Evolutionary conservation across 768 basidiomycete species (phyloP).

Genomic region (Cyclocybe aegerita): DNA sequence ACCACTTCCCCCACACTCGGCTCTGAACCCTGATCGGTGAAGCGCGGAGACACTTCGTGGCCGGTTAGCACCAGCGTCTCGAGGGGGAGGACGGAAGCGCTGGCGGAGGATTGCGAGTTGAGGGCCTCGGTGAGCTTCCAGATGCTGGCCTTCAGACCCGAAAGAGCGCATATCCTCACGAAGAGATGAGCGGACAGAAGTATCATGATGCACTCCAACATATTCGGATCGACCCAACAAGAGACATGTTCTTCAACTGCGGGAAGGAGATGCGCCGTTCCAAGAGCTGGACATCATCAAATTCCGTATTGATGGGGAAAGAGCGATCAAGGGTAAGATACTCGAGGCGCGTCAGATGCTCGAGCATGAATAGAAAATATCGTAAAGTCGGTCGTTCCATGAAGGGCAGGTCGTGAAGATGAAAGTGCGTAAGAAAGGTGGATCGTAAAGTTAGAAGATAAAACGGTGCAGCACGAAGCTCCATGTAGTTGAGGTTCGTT

Average conservation of each 20-base stretch:
- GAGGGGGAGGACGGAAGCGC: constrained; percentile 18
- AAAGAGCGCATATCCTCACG: constrained; percentile 25
- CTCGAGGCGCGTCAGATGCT: constrained; percentile 29
- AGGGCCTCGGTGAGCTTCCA: constrained; percentile 26
- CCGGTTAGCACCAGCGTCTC: constrained; percentile 31
- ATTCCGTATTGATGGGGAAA: constrained; percentile 28
- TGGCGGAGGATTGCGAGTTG: constrained; percentile 21
- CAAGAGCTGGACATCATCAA: constrained; percentile 10
- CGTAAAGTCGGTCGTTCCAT: constrained; percentile 34
- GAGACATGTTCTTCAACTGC: constrained; percentile 24
- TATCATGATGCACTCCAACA: constrained; percentile 27
- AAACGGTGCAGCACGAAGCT: constrained; percentile 35
- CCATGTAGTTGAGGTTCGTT: constrained; percentile 29
- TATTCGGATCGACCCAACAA: constrained; percentile 30
- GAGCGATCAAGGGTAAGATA: constrained; percentile 32
- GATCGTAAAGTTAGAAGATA: constrained; percentile 36
- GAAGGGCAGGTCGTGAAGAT: constrained; percentile 34
- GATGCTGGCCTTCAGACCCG: constrained; percentile 25
- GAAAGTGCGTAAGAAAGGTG: constrained; percentile 32
- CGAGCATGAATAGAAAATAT: constrained; percentile 31
- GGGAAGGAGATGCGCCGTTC: constrained; percentile 24
- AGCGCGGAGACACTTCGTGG: constrained; percentile 23
- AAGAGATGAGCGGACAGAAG: constrained; percentile 24
- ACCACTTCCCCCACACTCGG: constrained; percentile 16
- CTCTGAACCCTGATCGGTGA: constrained; percentile 25